Conservation (phyloP, 163 green algal genomes). For the Chlamydomonas reinhardtii region DNA sequence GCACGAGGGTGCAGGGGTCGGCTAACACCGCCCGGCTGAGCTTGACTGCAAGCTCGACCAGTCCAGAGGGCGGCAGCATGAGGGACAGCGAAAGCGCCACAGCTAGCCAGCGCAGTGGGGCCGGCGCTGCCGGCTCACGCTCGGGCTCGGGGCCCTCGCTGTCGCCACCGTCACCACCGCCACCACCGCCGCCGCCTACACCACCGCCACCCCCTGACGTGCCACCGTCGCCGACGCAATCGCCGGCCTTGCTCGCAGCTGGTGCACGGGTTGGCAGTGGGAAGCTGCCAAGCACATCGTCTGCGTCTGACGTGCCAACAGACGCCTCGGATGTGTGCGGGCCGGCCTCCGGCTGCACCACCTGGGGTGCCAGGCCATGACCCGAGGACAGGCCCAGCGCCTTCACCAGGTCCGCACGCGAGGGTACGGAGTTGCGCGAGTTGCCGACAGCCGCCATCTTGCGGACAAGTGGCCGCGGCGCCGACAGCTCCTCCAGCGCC, state of each 20-base stretch:
- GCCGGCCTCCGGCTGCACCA: no score
- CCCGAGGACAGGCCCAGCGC: background rate
- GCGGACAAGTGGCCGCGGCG: background rate
- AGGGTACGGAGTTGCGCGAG: background rate
- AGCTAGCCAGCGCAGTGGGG: background rate
- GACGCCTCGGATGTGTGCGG: no score
- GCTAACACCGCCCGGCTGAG: background rate
- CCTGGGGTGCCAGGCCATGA: no score
- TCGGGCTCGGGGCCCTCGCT: background rate
- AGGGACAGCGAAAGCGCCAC: slow-evolving; percentile 15
- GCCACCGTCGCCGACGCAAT: background rate
- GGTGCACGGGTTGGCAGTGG: no score
- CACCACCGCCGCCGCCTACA: no score
- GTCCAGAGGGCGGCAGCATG: background rate
- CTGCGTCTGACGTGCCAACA: no score
- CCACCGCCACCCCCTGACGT: background rate
- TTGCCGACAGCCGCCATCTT: background rate
- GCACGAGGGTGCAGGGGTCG: no score
- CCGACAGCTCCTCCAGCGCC: background rate
- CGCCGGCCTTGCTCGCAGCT: background rate
- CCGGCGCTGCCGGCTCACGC: background rate
- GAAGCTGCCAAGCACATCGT: no score
- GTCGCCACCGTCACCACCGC: background rate
- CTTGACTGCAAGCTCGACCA: slow-evolving; percentile 9
- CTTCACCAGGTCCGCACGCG: background rate